Percentiles rank a stretch among this genome's conserved stretches.
Evolutionary conservation across 1,139 yeast species (phyloP).

Genomic region (Pichia sp.): DNA sequence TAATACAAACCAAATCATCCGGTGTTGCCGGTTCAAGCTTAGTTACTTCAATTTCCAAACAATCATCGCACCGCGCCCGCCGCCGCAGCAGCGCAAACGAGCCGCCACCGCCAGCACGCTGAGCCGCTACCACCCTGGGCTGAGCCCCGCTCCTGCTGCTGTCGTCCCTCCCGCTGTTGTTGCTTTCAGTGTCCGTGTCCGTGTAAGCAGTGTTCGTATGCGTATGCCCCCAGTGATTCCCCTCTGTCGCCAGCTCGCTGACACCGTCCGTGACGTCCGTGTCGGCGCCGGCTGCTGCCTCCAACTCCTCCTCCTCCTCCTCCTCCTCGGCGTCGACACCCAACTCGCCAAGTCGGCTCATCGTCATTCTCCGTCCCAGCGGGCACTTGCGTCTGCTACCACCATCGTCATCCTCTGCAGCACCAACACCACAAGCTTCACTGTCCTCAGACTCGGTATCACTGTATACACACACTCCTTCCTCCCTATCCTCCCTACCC

Average conservation of each 20-base stretch:
- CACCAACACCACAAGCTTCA: background rate
- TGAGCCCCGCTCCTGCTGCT: background rate
- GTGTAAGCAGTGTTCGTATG: background rate
- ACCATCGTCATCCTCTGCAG: background rate
- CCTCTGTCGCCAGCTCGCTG: background rate
- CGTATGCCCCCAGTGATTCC: background rate
- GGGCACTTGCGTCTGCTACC: background rate
- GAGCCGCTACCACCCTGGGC: background rate
- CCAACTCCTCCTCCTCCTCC: slow-evolving; percentile 1
- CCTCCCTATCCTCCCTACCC: too few species aligned
- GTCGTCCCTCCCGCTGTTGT: too few species aligned
- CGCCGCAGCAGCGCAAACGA: slow-evolving; percentile 50
- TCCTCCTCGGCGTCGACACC: slow-evolving; percentile 8
- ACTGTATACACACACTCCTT: too few species aligned
- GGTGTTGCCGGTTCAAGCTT: too few species aligned
- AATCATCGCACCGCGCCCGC: slow-evolving; percentile 78
- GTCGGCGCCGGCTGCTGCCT: background rate
- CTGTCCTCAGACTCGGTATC: background rate
- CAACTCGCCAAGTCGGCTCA: slow-evolving; percentile 11
- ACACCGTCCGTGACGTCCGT: background rate
- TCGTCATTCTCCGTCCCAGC: slow-evolving; percentile 11
- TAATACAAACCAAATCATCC: too few species aligned
- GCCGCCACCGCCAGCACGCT: background rate
- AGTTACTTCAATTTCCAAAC: slow-evolving; percentile 81
- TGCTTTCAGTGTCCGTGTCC: too few species aligned